Evolutionary conservation across 176 grass and related monocot species (phyloP), one percentile per base, ranked within the genome.

Genomic region (Elymus sibiricus): DNA sequence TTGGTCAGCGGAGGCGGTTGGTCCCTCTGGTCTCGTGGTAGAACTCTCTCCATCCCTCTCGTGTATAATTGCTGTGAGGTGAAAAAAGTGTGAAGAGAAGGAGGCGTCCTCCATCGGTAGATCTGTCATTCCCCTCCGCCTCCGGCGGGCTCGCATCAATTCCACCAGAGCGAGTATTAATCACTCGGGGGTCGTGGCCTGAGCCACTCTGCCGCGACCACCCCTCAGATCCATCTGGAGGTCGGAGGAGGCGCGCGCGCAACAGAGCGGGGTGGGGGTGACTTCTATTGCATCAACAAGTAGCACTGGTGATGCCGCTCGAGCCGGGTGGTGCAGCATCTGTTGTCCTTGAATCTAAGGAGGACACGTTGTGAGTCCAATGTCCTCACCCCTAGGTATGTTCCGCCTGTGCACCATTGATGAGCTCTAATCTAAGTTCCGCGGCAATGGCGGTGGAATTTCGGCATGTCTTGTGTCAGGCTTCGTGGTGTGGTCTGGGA

Each of bases 311-410:
- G 83, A 97, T 97, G 95, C 76, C 92, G 73, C 81, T 92, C 76
- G 31, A 3, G 31, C 31, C 1, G 31, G 31, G 31, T 32, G 31
- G 31, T 32, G 31, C 31, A 3, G 3, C 31, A 32, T 32, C 31
- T 3, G 31, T 3, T 3, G 11, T 72, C 34, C 84, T 79, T 51
- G 51, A 56, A 42, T 73, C 95, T 49, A 93, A 95, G 58, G 95
- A 92, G 53, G 90, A 90, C 80, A 84, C 87, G 53, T 74, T 95
- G 95, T 98, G 80, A 91, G 91, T 70, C 11, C 47, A 61, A 39
- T 80, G 3, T 37, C 22, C 82, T 32, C n/a, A 24, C 71, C 60
- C 49, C 37, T 39, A 39, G 37, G 37, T 39, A 64, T 34, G 78
- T 46, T 40, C 32, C n/a, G 12, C 27, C 28, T 39, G 47, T 38